Evolutionary conservation across 257 asterid species (phyloP).

Genomic region (Prunella vulgaris): DNA sequence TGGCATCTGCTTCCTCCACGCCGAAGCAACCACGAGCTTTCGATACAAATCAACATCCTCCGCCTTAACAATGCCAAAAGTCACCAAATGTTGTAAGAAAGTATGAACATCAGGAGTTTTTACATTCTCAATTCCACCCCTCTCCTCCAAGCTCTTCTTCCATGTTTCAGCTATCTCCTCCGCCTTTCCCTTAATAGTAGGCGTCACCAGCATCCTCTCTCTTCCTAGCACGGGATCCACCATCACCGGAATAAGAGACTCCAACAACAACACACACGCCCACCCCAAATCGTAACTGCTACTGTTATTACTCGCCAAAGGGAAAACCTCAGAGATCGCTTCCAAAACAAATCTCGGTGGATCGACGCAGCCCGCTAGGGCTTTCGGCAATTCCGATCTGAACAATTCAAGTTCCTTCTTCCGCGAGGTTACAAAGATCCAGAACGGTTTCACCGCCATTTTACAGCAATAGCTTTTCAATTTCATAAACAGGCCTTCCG

Average conservation of each 20-base stretch:
- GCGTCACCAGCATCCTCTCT: constrained; percentile 94
- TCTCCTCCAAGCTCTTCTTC: constrained; percentile 98
- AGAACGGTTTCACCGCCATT: constrained; percentile 69
- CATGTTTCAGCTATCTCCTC: constrained; percentile 88
- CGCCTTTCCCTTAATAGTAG: constrained; percentile 70
- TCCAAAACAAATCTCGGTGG: constrained; percentile 92
- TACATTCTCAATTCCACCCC: constrained; percentile 95
- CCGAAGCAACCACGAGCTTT: constrained; percentile 96
- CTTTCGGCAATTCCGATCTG: constrained; percentile 60
- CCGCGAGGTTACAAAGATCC: constrained; percentile 60
- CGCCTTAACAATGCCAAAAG: constrained; percentile 83
- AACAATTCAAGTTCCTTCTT: constrained; percentile 80
- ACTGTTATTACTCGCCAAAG: constrained; percentile 38
- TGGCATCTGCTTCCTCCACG: constrained; percentile 99
- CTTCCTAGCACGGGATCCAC: constrained; percentile 91
- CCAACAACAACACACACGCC: constrained; percentile 96
- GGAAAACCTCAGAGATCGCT: constrained; percentile 90
- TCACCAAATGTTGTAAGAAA: constrained; percentile 95
- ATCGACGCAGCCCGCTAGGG: constrained; percentile 70
- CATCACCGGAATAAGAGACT: constrained; percentile 91
- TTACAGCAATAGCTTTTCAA: constrained; percentile 48
- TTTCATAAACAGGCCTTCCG: constrained; percentile 56
- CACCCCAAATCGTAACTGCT: constrained; percentile 73
- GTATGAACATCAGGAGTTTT: constrained; percentile 98
- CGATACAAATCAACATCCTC: constrained; percentile 87